Percentiles rank a stretch among this genome's conserved stretches.
phyloP scores from a whole-genome alignment of 306 rosid genomes.

The Fragaria iinumae region DNA sequence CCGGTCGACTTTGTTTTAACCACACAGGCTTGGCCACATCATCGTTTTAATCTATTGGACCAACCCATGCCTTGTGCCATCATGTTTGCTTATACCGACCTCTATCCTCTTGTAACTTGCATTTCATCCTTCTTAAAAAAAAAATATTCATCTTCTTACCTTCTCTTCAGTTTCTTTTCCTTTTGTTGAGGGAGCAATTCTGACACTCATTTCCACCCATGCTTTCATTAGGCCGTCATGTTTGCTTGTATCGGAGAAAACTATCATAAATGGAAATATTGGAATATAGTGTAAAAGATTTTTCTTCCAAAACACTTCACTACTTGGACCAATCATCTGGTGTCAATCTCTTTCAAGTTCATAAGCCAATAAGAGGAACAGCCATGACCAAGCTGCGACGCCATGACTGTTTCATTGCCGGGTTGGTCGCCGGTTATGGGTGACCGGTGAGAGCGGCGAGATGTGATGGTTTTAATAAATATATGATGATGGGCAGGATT shows the following conservation, averaged over 20 bases:
- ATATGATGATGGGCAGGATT: not conserved
- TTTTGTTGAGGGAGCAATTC: not conserved
- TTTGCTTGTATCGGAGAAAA: not conserved
- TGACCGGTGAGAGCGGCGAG: not conserved
- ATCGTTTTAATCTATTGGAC: slow-evolving; percentile 18
- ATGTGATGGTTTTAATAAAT: not conserved
- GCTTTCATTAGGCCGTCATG: not conserved
- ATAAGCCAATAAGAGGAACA: not conserved
- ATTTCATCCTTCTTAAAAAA: not conserved
- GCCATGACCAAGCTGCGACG: not conserved
- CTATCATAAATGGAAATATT: not conserved
- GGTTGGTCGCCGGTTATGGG: not conserved
- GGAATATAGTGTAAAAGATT: not conserved
- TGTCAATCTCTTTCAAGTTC: not conserved
- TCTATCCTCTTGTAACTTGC: not conserved
- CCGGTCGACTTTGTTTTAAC: not conserved
- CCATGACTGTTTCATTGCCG: not conserved
- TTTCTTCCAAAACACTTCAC: not conserved
- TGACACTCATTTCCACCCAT: too few species aligned
- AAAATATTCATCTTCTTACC: not conserved
- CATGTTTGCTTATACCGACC: not conserved
- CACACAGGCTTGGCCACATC: slow-evolving; percentile 22
- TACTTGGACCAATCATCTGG: not conserved
- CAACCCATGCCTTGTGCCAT: slow-evolving; percentile 3
- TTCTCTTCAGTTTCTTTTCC: not conserved